Conservation (phyloP, 352 stramenopile genomes). For the Aphanomyces invadans region DNA sequence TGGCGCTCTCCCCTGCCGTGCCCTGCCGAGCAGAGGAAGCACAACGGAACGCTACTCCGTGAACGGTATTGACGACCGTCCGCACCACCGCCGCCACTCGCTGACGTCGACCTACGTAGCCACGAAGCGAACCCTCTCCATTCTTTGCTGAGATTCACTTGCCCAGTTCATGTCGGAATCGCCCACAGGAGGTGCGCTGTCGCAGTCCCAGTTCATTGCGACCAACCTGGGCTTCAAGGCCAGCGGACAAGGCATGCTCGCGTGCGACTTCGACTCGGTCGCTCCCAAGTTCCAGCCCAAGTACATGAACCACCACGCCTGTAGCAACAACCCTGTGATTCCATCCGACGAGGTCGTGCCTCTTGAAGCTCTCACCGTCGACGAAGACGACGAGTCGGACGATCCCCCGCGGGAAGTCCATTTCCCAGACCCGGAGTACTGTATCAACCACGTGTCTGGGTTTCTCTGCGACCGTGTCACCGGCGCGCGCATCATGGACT, state of each 20-base stretch:
- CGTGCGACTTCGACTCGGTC: slow-evolving; percentile 18
- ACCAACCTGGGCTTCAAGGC: slow-evolving; percentile 23
- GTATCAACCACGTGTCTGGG: slow-evolving; percentile 18
- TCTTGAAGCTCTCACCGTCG: neutral
- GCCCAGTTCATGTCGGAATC: slow-evolving; percentile 6
- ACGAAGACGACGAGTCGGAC: neutral
- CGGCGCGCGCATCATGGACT: slow-evolving; percentile 49
- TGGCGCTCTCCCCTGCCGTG: no score
- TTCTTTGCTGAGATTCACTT: no score
- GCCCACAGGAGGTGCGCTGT: neutral
- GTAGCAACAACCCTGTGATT: neutral
- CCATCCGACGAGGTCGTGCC: neutral
- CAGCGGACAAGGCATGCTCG: slow-evolving; percentile 22
- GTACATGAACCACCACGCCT: neutral
- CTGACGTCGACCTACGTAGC: no score
- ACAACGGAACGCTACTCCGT: no score
- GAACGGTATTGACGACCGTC: no score
- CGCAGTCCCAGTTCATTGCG: slow-evolving; percentile 22
- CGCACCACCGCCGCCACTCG: no score
- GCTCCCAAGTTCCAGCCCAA: slow-evolving; percentile 2
- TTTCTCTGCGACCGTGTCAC: slow-evolving; percentile 40
- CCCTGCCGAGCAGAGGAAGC: no score
- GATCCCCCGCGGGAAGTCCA: neutral
- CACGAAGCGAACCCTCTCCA: no score
- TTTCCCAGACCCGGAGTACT: slow-evolving; percentile 9